phyloP scores from a whole-genome alignment of 2,329 filamentous ascomycete genomes.

The Lojkania enalia region DNA sequence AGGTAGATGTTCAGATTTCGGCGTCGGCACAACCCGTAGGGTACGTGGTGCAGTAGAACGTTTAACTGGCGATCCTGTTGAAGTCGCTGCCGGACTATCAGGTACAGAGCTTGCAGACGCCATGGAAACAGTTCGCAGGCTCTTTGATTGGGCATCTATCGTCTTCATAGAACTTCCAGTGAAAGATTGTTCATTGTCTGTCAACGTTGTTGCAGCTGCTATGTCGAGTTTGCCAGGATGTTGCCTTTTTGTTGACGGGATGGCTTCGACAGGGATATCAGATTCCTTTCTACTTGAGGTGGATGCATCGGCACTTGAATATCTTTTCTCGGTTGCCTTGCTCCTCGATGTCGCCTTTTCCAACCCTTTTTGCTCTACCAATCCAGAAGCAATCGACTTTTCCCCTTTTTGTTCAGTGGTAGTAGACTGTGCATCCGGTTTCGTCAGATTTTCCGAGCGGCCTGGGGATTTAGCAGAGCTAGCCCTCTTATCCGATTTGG shows the following conservation, averaged over 20 bases:
- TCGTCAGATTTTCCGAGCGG: no score
- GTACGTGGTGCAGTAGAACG: slow-evolving; percentile 60
- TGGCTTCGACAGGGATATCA: slow-evolving; percentile 10
- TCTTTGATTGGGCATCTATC: slow-evolving; percentile 33
- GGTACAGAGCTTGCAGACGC: slow-evolving; percentile 55
- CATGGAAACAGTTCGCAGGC: slow-evolving; percentile 26
- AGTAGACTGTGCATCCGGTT: no score
- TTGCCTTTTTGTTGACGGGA: slow-evolving; percentile 38
- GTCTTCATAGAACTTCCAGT: slow-evolving; percentile 21
- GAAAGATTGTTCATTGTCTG: slow-evolving; percentile 23
- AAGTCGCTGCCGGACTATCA: slow-evolving; percentile 58
- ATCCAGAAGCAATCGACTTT: slow-evolving; percentile 12
- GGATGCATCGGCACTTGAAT: background rate
- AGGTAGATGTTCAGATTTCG: slow-evolving; percentile 62
- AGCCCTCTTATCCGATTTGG: background rate
- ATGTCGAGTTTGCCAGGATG: slow-evolving; percentile 55
- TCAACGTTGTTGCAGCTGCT: slow-evolving; percentile 39
- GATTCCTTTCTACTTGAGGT: no score
- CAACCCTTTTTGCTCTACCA: background rate
- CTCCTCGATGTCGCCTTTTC: background rate
- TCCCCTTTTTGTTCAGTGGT: no score
- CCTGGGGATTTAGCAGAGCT: background rate
- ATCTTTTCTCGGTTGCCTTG: background rate
- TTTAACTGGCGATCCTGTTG: slow-evolving; percentile 48
- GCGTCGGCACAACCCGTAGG: slow-evolving; percentile 68